phyloP scores from a whole-genome alignment of 257 asterid genomes.

The Catharanthus roseus region DNA sequence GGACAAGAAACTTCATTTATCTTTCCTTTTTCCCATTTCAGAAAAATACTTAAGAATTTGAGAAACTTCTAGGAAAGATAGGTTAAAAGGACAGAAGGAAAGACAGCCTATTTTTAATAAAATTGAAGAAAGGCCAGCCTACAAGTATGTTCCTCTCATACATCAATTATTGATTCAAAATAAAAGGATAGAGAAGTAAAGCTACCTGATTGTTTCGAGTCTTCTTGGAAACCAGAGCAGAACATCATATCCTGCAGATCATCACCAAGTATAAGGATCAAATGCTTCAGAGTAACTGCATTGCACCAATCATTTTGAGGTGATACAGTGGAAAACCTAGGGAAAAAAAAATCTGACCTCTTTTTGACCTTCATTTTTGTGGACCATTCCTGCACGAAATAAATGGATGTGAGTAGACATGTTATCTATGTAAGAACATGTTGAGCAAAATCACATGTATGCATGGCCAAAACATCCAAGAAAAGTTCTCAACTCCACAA shows the following conservation, averaged over 20 bases:
- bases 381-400: slow-evolving; percentile 55
- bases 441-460: not conserved
- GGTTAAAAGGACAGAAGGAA: not conserved
- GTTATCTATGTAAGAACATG: not conserved
- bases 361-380: slow-evolving; percentile 41
- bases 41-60: not conserved
- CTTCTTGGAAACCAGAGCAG: slow-evolving; percentile 54
- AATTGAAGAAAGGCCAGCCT: not conserved
- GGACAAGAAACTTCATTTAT: not conserved
- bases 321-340: slow-evolving; percentile 10
- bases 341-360: slow-evolving; percentile 34
- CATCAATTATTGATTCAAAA: not conserved
- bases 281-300: slow-evolving; percentile 5
- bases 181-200: slow-evolving; percentile 1
- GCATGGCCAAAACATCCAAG: not conserved
- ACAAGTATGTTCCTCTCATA: not conserved
- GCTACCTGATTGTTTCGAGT: slow-evolving; percentile 62
- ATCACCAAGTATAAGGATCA: slow-evolving; percentile 9
- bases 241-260: slow-evolving; percentile 57
- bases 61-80: not conserved
- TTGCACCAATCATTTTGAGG: not conserved
- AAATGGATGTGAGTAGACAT: slow-evolving; percentile 29
- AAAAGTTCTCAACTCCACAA: not conserved
- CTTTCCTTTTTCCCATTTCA: no score
- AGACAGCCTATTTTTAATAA: not conserved